A percentile compares a stretch with the other conserved stretches of the same genome.
Evolutionary conservation across 352 stramenopile genomes (phyloP).

Genomic region (Pythium phragmiticola): DNA sequence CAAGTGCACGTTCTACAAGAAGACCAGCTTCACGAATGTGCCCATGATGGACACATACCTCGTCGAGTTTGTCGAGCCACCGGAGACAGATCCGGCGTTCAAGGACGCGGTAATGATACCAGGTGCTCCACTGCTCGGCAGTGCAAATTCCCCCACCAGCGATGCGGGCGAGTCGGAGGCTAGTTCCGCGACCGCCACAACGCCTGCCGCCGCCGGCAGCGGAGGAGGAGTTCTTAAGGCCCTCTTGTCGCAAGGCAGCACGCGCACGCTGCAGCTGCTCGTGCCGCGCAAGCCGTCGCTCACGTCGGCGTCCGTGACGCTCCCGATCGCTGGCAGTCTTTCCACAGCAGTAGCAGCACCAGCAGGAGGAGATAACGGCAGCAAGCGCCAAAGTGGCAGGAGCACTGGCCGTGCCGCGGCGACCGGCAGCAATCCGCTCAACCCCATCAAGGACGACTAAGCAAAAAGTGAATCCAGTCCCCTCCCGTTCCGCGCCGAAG

Average conservation of each 20-base stretch:
- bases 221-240: slow-evolving; percentile 17
- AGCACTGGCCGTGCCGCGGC: neutral
- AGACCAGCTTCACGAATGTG: slow-evolving; percentile 80
- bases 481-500: too few species aligned
- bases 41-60: slow-evolving; percentile 84
- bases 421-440: slow-evolving; percentile 7
- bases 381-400: neutral
- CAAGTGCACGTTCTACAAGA: slow-evolving; percentile 78
- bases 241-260: slow-evolving; percentile 27
- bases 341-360: neutral
- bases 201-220: neutral
- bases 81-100: slow-evolving; percentile 1
- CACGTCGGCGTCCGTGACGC: neutral
- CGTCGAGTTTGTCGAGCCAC: slow-evolving; percentile 69
- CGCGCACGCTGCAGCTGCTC: slow-evolving; percentile 30
- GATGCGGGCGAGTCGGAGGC: slow-evolving; percentile 17
- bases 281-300: slow-evolving; percentile 20
- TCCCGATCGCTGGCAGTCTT: neutral
- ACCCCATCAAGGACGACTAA: slow-evolving; percentile 18
- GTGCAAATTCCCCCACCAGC: slow-evolving; percentile 19
- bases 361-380: neutral
- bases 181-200: slow-evolving; percentile 2
- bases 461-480: too few species aligned
- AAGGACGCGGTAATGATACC: neutral
- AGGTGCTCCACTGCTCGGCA: slow-evolving; percentile 18